These are phyloP conservation scores for Cyphellophora europaea DNA, from an alignment of 2,329 filamentous ascomycete genomes.

Conservation along the genomic window DNA sequence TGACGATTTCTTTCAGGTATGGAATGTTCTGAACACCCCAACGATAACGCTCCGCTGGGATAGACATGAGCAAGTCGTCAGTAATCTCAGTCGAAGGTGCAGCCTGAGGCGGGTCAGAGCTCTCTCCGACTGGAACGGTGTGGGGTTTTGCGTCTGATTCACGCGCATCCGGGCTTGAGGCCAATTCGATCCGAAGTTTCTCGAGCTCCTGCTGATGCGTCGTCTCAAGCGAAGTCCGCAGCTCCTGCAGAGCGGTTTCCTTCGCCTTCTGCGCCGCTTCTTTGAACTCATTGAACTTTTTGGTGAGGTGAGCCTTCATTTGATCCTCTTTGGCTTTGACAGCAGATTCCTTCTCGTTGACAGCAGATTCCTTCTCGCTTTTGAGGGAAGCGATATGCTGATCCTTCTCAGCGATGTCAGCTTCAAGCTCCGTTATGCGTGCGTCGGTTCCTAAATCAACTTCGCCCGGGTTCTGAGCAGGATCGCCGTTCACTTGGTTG, in stretches of 20 bases:
- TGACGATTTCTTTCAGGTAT: conserved; percentile 30
- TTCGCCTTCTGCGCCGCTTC: conserved; percentile 41
- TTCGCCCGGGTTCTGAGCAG: conserved; percentile 21
- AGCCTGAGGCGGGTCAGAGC: too few species aligned
- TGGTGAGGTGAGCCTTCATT: conserved; percentile 59
- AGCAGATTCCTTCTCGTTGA: conserved; percentile 38
- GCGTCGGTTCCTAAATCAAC: conserved; percentile 41
- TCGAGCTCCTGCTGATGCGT: conserved; percentile 35
- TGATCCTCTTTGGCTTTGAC: conserved; percentile 42
- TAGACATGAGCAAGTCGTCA: conserved; percentile 28
- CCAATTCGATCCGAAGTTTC: conserved; percentile 2
- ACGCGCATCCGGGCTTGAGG: not conserved
- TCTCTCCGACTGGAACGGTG: conserved; percentile 16
- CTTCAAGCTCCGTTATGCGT: conserved; percentile 44
- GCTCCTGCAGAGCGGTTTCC: conserved; percentile 16
- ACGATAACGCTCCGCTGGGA: conserved; percentile 31
- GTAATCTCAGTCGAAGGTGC: conserved; percentile 23
- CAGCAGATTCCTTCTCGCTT: conserved; percentile 36
- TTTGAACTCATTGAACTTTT: conserved; percentile 52
- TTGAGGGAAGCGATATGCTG: conserved; percentile 32
- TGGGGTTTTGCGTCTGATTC: too few species aligned
- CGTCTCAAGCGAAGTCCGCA: conserved; percentile 11
- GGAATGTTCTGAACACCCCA: not conserved
- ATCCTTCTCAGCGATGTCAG: conserved; percentile 43
- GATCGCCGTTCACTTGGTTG: conserved; percentile 25